These are phyloP conservation scores for Paecilomyces variotii DNA, from an alignment of 2,329 filamentous ascomycete genomes.

Conservation along the genomic window DNA sequence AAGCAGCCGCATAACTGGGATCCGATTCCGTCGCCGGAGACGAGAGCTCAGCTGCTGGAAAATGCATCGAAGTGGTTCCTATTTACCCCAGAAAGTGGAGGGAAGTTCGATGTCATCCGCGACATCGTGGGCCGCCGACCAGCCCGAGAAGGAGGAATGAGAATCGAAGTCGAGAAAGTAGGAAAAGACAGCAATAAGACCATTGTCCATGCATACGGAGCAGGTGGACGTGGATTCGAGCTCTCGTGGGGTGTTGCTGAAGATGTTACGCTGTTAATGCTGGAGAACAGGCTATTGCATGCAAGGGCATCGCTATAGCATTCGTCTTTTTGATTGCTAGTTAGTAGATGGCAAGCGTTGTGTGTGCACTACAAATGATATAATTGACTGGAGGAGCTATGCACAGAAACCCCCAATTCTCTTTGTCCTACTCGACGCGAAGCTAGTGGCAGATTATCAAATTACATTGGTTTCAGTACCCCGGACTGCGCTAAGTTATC, in stretches of 20 bases:
- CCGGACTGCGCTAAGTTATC: background rate
- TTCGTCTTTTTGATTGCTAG: background rate
- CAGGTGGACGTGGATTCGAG: conserved; percentile 55
- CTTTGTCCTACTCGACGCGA: background rate
- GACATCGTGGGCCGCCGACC: conserved; percentile 41
- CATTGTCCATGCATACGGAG: conserved; percentile 51
- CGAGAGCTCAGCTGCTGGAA: conserved; percentile 41
- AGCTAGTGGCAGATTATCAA: background rate
- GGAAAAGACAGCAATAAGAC: conserved; percentile 7
- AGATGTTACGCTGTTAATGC: conserved; percentile 39
- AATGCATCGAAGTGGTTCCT: conserved; percentile 35
- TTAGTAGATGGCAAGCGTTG: background rate
- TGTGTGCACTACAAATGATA: background rate
- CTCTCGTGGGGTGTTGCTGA: conserved; percentile 53
- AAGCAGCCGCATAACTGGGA: conserved; percentile 55
- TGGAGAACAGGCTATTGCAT: background rate
- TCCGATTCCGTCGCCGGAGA: conserved; percentile 39
- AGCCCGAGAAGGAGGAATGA: conserved; percentile 39
- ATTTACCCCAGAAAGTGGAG: conserved; percentile 25
- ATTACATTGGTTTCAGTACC: background rate
- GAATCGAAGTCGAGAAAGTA: conserved; percentile 45
- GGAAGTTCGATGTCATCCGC: conserved; percentile 35
- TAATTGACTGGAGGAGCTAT: background rate
- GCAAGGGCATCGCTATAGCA: background rate
- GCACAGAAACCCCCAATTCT: background rate